A percentile compares a stretch with the other conserved stretches of the same genome.
Evolutionary conservation across 78 protist genomes (phyloP).

Genomic region (Dictyostelium firmibasis): DNA sequence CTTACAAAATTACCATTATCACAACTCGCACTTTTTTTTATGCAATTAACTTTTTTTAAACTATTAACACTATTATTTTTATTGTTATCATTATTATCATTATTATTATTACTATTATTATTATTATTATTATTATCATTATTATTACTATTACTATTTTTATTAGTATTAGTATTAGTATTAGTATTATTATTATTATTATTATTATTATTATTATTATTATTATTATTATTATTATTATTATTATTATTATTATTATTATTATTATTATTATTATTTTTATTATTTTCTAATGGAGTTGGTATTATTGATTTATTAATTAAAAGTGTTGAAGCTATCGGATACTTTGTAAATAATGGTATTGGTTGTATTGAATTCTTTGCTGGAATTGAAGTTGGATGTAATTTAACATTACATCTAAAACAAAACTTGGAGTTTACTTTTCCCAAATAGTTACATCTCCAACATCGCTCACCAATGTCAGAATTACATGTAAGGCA

Average conservation of each 20-base stretch:
- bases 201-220: not conserved
- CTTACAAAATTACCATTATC: not conserved
- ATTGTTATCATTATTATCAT: not conserved
- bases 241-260: too few relatives aligned
- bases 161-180: too few relatives aligned
- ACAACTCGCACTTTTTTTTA: not conserved
- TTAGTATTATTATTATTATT: too few relatives aligned
- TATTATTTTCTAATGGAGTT: not conserved
- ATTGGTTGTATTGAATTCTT: constrained; percentile 27
- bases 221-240: not conserved
- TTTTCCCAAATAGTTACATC: constrained; percentile 51
- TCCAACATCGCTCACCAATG: constrained; percentile 66
- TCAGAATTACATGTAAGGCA: constrained; percentile 24
- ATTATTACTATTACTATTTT: too few relatives aligned
- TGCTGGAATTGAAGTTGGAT: constrained; percentile 14
- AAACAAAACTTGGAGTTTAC: constrained; percentile 58
- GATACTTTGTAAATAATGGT: constrained; percentile 4
- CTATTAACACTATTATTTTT: not conserved
- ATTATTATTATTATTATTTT: too few relatives aligned
- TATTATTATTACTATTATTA: not conserved
- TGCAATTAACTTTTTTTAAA: too few relatives aligned
- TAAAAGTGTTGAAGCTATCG: not conserved
- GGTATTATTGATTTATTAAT: not conserved
- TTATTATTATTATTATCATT: constrained; percentile 1
- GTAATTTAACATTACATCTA: constrained; percentile 50